These are phyloP conservation scores for Climacium dendroides DNA, from an alignment of 225 moss, liverwort and hornwort species.

Conservation along the genomic window DNA sequence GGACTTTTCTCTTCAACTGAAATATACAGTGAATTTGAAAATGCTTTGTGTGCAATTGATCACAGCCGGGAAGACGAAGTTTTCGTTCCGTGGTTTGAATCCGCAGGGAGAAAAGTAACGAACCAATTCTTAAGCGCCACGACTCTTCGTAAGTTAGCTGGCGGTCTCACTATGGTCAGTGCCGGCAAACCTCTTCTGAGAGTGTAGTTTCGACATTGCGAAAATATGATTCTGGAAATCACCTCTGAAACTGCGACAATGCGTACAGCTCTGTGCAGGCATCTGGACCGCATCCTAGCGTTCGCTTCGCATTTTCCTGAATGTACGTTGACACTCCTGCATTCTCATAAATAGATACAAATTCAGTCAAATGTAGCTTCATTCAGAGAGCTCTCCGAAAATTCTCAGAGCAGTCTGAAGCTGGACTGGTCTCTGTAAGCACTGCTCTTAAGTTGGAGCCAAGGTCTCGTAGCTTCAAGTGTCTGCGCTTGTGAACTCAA, in stretches of 20 bases:
- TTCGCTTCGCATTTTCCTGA: neutral
- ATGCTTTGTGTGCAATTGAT: neutral
- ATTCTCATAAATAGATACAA: neutral
- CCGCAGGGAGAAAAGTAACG: neutral
- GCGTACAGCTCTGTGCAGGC: too few relatives aligned
- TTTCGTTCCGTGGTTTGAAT: neutral
- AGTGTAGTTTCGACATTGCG: neutral
- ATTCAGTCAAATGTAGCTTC: neutral
- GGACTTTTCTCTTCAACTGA: neutral
- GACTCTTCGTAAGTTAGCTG: neutral
- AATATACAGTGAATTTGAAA: neutral
- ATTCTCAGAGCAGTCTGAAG: neutral
- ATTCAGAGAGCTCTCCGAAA: neutral
- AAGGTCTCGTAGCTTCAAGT: neutral
- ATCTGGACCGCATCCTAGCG: neutral
- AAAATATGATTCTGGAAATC: neutral
- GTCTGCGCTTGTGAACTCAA: neutral
- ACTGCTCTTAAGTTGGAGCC: neutral
- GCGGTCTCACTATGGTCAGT: neutral
- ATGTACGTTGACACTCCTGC: neutral
- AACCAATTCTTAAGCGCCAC: constrained; percentile 8
- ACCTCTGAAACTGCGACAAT: neutral
- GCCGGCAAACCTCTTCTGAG: neutral
- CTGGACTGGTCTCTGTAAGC: neutral
- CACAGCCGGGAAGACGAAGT: neutral